phyloP scores from a whole-genome alignment of 2,329 filamentous ascomycete species.

The Claviceps purpurea region DNA sequence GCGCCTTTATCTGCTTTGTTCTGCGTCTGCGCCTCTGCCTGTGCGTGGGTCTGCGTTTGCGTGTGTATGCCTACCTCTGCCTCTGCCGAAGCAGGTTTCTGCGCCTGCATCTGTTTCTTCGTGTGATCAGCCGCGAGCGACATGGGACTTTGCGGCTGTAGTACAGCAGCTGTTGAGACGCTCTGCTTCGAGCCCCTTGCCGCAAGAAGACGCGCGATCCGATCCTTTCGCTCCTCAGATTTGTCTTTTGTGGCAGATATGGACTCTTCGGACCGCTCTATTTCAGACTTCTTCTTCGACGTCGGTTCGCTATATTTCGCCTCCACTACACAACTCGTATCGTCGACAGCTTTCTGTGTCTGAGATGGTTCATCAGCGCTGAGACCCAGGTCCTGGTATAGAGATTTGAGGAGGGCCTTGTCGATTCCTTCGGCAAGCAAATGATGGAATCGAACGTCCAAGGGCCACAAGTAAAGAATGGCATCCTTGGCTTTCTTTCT shows the following conservation, averaged over 20 bases:
- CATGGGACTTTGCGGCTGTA: conserved; percentile 3
- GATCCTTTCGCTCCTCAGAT: conserved; percentile 56
- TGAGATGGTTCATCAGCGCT: conserved; percentile 18
- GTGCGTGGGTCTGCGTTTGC: too few relatives aligned
- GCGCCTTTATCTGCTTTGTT: conserved; percentile 11
- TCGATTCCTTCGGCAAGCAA: conserved; percentile 64
- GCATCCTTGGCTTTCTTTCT: conserved; percentile 52
- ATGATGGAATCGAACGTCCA: conserved; percentile 61
- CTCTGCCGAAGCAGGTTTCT: not conserved
- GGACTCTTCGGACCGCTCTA: not conserved
- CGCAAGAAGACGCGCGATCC: conserved; percentile 64
- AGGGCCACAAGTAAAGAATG: conserved; percentile 47
- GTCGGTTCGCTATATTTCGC: not conserved
- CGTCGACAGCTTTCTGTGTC: not conserved
- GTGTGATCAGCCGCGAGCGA: conserved; percentile 1
- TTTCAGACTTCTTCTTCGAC: not conserved
- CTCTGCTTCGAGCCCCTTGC: conserved; percentile 48
- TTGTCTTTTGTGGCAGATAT: conserved; percentile 12
- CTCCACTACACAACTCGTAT: not conserved
- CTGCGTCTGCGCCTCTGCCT: not conserved
- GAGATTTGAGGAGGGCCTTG: conserved; percentile 41
- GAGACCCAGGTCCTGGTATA: conserved; percentile 59
- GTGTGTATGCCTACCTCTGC: not conserved
- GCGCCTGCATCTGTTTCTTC: not conserved
- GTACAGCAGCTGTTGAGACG: conserved; percentile 7